Evolutionary conservation across 805 yeast species (phyloP).

Genomic region (Ogataea nitratoaversa): DNA sequence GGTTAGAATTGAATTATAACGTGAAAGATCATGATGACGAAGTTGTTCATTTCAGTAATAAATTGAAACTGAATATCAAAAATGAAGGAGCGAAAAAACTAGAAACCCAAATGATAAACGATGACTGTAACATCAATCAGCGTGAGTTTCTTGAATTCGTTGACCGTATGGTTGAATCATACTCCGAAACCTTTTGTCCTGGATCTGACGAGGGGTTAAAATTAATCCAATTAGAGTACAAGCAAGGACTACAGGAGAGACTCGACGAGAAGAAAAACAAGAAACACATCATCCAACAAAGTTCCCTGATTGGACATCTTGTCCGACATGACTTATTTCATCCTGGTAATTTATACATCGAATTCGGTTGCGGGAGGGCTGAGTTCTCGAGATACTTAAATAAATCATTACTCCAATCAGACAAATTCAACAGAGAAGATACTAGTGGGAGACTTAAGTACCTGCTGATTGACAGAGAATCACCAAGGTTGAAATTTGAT

Average conservation of each 20-base stretch:
- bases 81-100: not conserved
- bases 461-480: slow-evolving; percentile 71
- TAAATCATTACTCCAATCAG: slow-evolving; percentile 22
- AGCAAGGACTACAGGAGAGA: slow-evolving; percentile 38
- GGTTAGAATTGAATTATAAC: slow-evolving; percentile 52
- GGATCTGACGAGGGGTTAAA: slow-evolving; percentile 8
- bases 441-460: slow-evolving; percentile 25
- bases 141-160: slow-evolving; percentile 22
- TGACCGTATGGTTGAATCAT: slow-evolving; percentile 6
- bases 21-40: slow-evolving; percentile 15
- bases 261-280: slow-evolving; percentile 48
- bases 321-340: slow-evolving; percentile 37
- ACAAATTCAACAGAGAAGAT: not conserved
- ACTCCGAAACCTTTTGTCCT: slow-evolving; percentile 1
- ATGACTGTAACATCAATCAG: slow-evolving; percentile 11
- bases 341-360: slow-evolving; percentile 43
- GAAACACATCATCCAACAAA: slow-evolving; percentile 81
- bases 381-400: slow-evolving; percentile 69
- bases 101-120: not conserved
- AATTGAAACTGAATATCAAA: not conserved
- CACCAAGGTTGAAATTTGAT: slow-evolving; percentile 77
- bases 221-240: slow-evolving; percentile 20
- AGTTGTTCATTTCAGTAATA: slow-evolving; percentile 2
- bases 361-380: slow-evolving; percentile 91
- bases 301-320: slow-evolving; percentile 71